These are phyloP conservation scores for Streptanthus diversifolius DNA, from an alignment of 345 rosid species.

Conservation along the genomic window DNA sequence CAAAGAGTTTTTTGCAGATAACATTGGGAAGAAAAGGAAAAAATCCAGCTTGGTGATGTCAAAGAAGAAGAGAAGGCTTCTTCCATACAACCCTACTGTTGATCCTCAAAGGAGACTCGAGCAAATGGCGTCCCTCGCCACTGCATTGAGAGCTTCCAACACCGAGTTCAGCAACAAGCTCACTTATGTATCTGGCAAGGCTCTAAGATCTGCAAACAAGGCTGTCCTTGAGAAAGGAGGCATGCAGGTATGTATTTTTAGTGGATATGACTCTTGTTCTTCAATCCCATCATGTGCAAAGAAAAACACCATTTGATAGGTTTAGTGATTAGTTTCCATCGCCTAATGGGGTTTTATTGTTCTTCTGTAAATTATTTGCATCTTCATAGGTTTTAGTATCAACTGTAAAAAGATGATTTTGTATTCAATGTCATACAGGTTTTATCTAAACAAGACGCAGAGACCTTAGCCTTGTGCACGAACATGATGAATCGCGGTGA, in stretches of 20 bases:
- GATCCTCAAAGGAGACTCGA: conserved; percentile 58
- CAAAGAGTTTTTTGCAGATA: conserved; percentile 33
- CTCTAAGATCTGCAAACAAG: conserved; percentile 59
- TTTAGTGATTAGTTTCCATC: background rate
- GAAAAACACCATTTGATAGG: background rate
- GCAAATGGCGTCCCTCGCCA: conserved; percentile 93
- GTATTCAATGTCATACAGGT: conserved; percentile 43
- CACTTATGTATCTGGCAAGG: conserved; percentile 64
- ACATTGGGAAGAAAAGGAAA: conserved; percentile 54
- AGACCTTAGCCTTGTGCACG: conserved; percentile 70
- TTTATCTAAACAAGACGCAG: conserved; percentile 67
- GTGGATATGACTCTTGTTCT: background rate
- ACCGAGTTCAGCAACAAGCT: conserved; percentile 66
- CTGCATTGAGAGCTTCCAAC: conserved; percentile 64
- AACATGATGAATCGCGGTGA: conserved; percentile 74
- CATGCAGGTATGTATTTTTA: conserved; percentile 61
- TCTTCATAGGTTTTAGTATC: background rate
- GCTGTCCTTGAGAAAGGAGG: conserved; percentile 75
- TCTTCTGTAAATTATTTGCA: background rate
- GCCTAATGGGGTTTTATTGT: background rate
- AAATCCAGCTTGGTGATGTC: conserved; percentile 52
- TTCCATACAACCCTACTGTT: conserved; percentile 63
- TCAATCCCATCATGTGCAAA: background rate
- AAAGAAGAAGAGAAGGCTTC: conserved; percentile 69
- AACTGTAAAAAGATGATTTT: background rate